phyloP scores from a whole-genome alignment of 2,329 filamentous ascomycete species.

The Talaromyces sp. region DNA sequence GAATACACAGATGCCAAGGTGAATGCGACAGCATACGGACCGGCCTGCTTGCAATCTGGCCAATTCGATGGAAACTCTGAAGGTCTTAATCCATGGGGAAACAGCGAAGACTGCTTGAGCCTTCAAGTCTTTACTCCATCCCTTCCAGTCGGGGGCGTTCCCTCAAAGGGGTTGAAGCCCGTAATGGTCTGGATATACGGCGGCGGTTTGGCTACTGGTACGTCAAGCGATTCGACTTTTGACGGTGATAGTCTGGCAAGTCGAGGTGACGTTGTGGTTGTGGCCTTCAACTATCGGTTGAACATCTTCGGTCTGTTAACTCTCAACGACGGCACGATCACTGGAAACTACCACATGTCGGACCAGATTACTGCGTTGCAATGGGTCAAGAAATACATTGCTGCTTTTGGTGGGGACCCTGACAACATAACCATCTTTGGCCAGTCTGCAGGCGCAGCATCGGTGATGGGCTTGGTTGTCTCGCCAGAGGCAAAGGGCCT shows the following conservation, averaged over 20 bases:
- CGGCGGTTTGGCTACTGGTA: constrained; percentile 41
- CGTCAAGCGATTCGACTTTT: constrained; percentile 26
- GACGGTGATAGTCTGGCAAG: constrained; percentile 33
- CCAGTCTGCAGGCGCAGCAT: constrained; percentile 45
- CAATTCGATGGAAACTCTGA: constrained; percentile 8
- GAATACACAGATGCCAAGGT: constrained; percentile 16
- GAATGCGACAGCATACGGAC: constrained; percentile 20
- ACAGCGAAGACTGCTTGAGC: constrained; percentile 30
- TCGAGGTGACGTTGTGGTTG: constrained; percentile 44
- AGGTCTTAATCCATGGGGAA: constrained; percentile 11
- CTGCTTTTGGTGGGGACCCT: constrained; percentile 37
- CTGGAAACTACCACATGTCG: constrained; percentile 36
- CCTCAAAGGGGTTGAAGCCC: constrained; percentile 24
- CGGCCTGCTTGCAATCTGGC: constrained; percentile 27
- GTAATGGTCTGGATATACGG: constrained; percentile 45
- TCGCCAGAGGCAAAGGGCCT: constrained; percentile 11
- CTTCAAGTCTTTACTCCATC: constrained; percentile 22
- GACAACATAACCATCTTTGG: constrained; percentile 49
- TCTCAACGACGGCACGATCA: constrained; percentile 35
- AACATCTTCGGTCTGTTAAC: constrained; percentile 49
- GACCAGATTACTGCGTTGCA: constrained; percentile 31
- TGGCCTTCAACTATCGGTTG: constrained; percentile 43
- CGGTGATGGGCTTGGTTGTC: constrained; percentile 8
- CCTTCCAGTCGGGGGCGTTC: background rate
- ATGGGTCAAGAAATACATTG: constrained; percentile 38